Evolutionary conservation across 116 monocot genomes (phyloP), one percentile per base, ranked within the genome.

Genomic region (Phalaenopsis hybrid): DNA sequence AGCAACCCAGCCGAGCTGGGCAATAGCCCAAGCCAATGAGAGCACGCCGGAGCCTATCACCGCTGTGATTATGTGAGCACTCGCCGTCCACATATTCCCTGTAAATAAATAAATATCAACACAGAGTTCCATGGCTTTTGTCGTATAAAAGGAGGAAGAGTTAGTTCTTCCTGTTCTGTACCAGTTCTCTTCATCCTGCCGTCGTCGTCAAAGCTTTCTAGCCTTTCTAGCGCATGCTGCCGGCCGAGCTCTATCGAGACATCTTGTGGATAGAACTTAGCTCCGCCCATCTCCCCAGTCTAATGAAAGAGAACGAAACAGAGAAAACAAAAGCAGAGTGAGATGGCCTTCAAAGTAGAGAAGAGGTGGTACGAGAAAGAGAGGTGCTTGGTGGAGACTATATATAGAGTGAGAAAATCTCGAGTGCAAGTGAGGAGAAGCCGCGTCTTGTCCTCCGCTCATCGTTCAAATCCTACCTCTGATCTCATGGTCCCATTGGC

Each of bases 41-140:
- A 91, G 84, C 44, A 91, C 90, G 12, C 90, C 90, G 21, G 90
- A 90, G 3, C 90, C 90, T 11, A 91, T 88, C 21, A 91, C 90
- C 0, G 88, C 88, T 1, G 90, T 91, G 8, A 91, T 85, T 55
- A 91, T 91, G 63, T 91, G 90, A 25, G 90, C 79, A 21, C 84
- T 91, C 16, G 90, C 84, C 1, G 90, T 91, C 82, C 80, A 78
- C 33, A 91, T 50, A 18, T 80, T 91, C 10, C 90, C 88, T 86
- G 75, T 0, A 48, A 18, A 45, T 0, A 11, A 9, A 45, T 46
- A 63, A 20, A 55, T 15, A 55, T 48, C 10, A 48, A 55, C 16
- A 3, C 55, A 15, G 46, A 69, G 13, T 68, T 68, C 7, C 17
- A 11, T 74, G 31, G 2, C 15, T 61, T 10, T 46, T 5, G 6